Conservation (phyloP, 768 basidiomycete genomes). For the Xerocomus spinulosus region DNA sequence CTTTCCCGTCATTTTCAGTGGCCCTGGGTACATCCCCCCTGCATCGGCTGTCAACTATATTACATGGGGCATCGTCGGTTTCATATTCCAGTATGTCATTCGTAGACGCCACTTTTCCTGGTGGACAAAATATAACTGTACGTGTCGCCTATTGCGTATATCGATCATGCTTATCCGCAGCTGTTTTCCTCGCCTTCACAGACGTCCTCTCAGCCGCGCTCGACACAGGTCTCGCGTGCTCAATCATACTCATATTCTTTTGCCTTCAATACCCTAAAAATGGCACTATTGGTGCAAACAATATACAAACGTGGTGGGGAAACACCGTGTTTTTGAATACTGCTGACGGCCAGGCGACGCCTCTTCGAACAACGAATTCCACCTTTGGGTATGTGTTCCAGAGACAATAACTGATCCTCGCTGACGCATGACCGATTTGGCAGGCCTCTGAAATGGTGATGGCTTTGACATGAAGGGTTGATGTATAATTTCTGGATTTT, state of each 20-base stretch:
- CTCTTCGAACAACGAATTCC: conserved; percentile 9
- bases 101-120: conserved; percentile 61
- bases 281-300: conserved; percentile 53
- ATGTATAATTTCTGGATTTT: no score
- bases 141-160: conserved; percentile 11
- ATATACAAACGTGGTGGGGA: conserved; percentile 66
- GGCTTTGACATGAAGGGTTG: neutral
- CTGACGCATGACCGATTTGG: no score
- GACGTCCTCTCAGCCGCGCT: conserved; percentile 68
- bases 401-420: no score
- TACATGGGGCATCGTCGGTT: conserved; percentile 62
- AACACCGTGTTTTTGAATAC: conserved; percentile 21
- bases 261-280: conserved; percentile 58
- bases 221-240: conserved; percentile 64
- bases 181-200: conserved; percentile 12
- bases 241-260: conserved; percentile 56
- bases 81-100: conserved; percentile 61
- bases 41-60: conserved; percentile 63
- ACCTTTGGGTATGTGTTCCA: conserved; percentile 28
- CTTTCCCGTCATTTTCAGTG: conserved; percentile 51
- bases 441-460: conserved; percentile 18
- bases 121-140: conserved; percentile 56
- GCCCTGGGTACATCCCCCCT: conserved; percentile 59
- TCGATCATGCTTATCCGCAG: neutral
- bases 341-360: conserved; percentile 12